Conservation (phyloP, 495 filamentous ascomycete species). For the Hypoxylon fuscum region DNA sequence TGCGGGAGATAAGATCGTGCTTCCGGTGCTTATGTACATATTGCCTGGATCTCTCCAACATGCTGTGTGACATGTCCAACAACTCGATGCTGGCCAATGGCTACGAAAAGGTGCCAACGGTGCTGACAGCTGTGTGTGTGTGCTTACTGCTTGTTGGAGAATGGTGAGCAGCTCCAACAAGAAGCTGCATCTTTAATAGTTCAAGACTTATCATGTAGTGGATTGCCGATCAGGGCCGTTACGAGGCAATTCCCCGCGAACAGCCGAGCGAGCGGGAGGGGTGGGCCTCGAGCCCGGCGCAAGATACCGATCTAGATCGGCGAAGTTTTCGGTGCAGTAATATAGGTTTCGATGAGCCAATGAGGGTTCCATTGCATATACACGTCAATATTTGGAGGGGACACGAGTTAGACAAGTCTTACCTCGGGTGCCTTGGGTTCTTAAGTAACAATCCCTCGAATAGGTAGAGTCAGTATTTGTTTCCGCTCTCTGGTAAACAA, state of each 20-base stretch:
- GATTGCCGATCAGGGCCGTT: constrained; percentile 18
- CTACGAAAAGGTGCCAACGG: constrained; percentile 6
- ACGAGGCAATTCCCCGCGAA: constrained; percentile 22
- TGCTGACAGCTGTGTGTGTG: constrained; percentile 7
- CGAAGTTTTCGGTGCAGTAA: constrained; percentile 1
- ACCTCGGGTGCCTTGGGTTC: neutral
- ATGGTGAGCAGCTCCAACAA: neutral
- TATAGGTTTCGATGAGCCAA: neutral
- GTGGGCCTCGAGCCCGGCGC: constrained; percentile 18
- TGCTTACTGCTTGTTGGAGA: constrained; percentile 22
- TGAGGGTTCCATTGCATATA: neutral
- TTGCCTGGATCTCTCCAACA: constrained; percentile 25
- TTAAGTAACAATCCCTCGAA: too few species aligned
- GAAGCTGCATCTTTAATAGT: neutral
- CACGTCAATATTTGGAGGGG: too few species aligned
- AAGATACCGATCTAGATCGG: constrained; percentile 20
- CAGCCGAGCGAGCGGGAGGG: constrained; percentile 7
- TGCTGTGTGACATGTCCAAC: constrained; percentile 31
- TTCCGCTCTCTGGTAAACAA: too few species aligned
- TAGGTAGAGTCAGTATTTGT: too few species aligned
- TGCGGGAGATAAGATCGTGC: constrained; percentile 30
- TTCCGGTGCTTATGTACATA: constrained; percentile 28
- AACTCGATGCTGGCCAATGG: constrained; percentile 19
- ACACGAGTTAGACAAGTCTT: neutral
- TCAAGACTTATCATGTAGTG: constrained; percentile 1